These are phyloP conservation scores for Fusarium austroafricanum DNA, from an alignment of 2,329 filamentous ascomycete species.

Conservation along the genomic window DNA sequence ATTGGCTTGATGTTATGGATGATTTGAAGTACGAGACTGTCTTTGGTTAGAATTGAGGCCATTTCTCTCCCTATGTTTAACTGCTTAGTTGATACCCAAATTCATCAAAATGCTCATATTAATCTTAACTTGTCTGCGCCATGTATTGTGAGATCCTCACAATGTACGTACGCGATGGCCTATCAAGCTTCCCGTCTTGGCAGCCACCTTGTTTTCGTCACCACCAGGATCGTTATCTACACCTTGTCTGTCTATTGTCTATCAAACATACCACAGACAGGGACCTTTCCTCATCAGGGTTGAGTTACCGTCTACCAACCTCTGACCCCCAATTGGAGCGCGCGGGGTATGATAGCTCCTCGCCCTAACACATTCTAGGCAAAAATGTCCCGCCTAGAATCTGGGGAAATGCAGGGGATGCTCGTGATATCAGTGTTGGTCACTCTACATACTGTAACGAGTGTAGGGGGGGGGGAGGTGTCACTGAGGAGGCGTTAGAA, in stretches of 20 bases:
- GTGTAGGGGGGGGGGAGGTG: no score
- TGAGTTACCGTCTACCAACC: slow-evolving; percentile 29
- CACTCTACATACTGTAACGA: no score
- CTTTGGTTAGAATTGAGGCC: slow-evolving; percentile 17
- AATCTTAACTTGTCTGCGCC: neutral
- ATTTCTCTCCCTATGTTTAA: neutral
- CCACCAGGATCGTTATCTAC: slow-evolving; percentile 26
- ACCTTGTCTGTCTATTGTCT: neutral
- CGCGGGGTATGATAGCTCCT: slow-evolving; percentile 28
- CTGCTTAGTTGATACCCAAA: neutral
- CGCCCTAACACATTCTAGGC: slow-evolving; percentile 26
- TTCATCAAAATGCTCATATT: neutral
- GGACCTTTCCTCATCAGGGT: slow-evolving; percentile 29
- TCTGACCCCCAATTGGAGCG: neutral
- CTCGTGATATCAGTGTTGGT: slow-evolving; percentile 17
- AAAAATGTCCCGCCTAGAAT: slow-evolving; percentile 34
- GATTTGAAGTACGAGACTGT: slow-evolving; percentile 36
- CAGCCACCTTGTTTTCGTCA: slow-evolving; percentile 1
- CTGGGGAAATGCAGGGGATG: slow-evolving; percentile 25
- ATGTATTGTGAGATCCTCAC: no score
- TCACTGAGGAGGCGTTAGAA: slow-evolving; percentile 7
- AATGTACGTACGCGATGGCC: neutral
- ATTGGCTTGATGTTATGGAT: slow-evolving; percentile 31
- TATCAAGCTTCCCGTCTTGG: slow-evolving; percentile 11
- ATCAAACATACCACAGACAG: neutral